Evolutionary conservation across 176 grass and related monocot genomes (phyloP), one percentile per base, ranked within the genome.

Genomic region (Triticum turgidum): DNA sequence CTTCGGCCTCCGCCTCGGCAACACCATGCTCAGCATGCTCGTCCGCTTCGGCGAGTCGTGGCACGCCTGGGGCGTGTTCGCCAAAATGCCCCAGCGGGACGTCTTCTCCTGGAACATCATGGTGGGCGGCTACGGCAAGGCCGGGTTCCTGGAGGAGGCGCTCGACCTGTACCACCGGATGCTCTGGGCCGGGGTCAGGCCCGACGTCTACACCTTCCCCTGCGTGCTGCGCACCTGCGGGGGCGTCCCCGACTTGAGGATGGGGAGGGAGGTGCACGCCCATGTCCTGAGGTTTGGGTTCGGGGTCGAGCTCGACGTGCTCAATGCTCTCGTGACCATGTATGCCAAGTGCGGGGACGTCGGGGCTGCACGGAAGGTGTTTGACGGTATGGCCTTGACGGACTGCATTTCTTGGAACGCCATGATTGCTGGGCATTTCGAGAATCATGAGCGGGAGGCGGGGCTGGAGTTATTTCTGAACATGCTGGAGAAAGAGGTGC

Each of bases 81-180:
- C 83, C 34, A 98, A 96, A 84, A 98, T 98, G 93, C 76, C 93
- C 0, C 79, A 92, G 10, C 88, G 90, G 78, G 86, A 95, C 65
- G 93, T 92, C 75, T 98, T 95, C 81, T 95, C 96, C 62, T 98
- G 96, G 96, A 98, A 98, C 75, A 22, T 98, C 44, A 96, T 98
- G 90, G 76, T 96, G 9, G 92, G 91, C 63, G 93, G 93, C 13
- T 96, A 98, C 63, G 96, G 93, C 4, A 92, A 98, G 86, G 61
- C 80, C 2, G 96, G 96, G 25, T 94, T 94, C 64, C 85, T 98
- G 37, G 92, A 92, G 22, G 93, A 98, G 82, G 91, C 96, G 14
- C 71, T 96, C 21, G 96, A 94, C 84, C 82, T 95, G 66, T 96
- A 98, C 82, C 88, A 96, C 67, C 76, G 96, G 82, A 98, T 98